Conservation (phyloP, 805 yeast genomes). For the Blastobotrys chiropterorum region DNA sequence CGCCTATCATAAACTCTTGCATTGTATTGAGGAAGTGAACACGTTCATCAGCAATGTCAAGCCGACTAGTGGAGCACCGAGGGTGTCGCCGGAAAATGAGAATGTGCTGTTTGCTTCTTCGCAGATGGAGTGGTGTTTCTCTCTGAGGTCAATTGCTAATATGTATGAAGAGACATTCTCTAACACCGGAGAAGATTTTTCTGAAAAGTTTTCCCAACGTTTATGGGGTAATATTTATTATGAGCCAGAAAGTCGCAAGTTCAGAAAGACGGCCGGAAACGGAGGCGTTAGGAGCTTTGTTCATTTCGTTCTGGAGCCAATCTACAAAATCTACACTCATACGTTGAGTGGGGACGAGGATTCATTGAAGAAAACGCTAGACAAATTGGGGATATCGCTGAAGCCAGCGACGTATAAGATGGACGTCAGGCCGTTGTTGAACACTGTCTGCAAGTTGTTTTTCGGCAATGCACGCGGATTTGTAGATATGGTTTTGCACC, state of each 20-base stretch:
- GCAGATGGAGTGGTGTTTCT: constrained; percentile 55
- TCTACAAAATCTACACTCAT: constrained; percentile 66
- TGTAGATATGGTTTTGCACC: constrained; percentile 41
- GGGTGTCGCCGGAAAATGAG: constrained; percentile 53
- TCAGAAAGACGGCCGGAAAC: constrained; percentile 33
- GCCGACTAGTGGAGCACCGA: constrained; percentile 20
- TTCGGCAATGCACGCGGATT: constrained; percentile 51
- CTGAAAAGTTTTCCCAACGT: constrained; percentile 24
- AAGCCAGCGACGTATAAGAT: constrained; percentile 28
- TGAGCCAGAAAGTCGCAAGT: constrained; percentile 38
- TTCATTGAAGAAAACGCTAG: constrained; percentile 40
- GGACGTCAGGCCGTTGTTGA: constrained; percentile 57
- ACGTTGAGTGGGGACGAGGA: constrained; percentile 48
- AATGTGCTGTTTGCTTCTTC: constrained; percentile 76
- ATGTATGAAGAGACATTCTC: constrained; percentile 45
- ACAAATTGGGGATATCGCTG: constrained; percentile 41
- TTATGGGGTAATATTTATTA: constrained; percentile 77
- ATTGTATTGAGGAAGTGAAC: constrained; percentile 61
- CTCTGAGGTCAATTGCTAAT: constrained; percentile 56
- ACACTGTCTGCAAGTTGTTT: constrained; percentile 45
- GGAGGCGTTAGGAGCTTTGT: constrained; percentile 42
- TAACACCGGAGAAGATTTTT: background rate
- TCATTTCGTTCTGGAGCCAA: constrained; percentile 64
- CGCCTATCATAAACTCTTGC: constrained; percentile 60
- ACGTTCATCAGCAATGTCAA: constrained; percentile 33